Evolutionary conservation across 208 protist genomes (phyloP), one percentile per base, ranked within the genome.

Genomic region (Trypanosomatidae sp.): DNA sequence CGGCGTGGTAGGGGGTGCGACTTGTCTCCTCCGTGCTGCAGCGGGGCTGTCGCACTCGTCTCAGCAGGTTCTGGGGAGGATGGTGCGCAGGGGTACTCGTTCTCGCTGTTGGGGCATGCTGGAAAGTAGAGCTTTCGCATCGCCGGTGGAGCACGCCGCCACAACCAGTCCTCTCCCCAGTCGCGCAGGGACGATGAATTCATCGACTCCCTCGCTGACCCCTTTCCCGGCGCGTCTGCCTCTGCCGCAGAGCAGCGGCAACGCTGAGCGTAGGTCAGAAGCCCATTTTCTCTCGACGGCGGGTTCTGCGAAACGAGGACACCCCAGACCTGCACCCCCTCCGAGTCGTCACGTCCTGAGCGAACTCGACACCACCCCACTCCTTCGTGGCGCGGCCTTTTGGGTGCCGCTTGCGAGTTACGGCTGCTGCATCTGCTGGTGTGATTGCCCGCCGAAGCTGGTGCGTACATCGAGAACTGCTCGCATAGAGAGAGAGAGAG

Each of bases 221-320:
- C 60, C 25, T 25, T 46, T 22, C 22, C 12, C 44, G 25, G 64
- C 25, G 28, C 44, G 64, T 68, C 25, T 53, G 22, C 64, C 25
- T 22, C 25, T 53, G 9, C 64, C 46, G n/a, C 64, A 49, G 44
- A 13, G 22, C 68, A 15, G 22, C 25, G 22, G 28, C 69, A 64
- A 4, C 28, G 5, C n/a, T 73, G 46, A 0, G 71, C 53, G 53
- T 79, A 77, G 8, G 68, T 15, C 25, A 79, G 50, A 1, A 87
- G 68, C 3, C 78, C 82, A 28, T 83, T 84, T 15, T 77, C 70
- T 0, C n/a, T 50, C 3, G 74, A 77, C 7, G 75, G 72, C 4
- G 43, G 13, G n/a, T 60, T 56, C 39, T 58, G 67, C 4, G 78
- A n/a, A 0, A 81, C 69, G 49, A 87, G 58, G 46, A 87, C 71